Percentiles rank a stretch among this genome's conserved stretches.
phyloP scores from a whole-genome alignment of 768 basidiomycete genomes.

The Termitomyces bulborhizus region DNA sequence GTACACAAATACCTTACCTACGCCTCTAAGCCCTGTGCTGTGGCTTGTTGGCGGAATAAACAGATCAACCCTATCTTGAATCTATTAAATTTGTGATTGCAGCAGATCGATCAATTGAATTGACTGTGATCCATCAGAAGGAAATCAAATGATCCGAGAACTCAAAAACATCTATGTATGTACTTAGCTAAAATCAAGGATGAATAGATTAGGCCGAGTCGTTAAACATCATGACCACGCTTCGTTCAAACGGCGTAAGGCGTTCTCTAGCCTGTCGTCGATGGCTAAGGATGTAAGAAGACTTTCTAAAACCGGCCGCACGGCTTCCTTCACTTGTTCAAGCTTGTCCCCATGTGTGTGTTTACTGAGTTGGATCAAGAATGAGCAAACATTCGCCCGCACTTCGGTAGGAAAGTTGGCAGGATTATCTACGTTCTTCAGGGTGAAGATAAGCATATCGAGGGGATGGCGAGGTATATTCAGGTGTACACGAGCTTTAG shows the following conservation, averaged over 20 bases:
- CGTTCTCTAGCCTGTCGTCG: constrained; percentile 36
- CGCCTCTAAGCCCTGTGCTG: no score
- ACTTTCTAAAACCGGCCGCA: constrained; percentile 45
- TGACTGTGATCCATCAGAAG: no score
- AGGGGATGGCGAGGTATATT: constrained; percentile 50
- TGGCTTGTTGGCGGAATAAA: no score
- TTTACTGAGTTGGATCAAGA: constrained; percentile 59
- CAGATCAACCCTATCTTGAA: no score
- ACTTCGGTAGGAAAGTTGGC: constrained; percentile 68
- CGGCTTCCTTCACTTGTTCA: constrained; percentile 41
- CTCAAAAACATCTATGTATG: background rate
- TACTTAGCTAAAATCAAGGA: background rate
- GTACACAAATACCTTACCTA: no score
- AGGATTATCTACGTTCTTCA: constrained; percentile 52
- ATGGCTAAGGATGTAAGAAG: constrained; percentile 36
- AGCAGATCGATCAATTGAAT: no score
- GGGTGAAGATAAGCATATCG: constrained; percentile 60
- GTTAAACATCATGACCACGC: constrained; percentile 26
- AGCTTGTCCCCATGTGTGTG: constrained; percentile 44
- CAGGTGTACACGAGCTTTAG: constrained; percentile 27
- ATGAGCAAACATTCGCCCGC: constrained; percentile 67
- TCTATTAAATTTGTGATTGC: no score
- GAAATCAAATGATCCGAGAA: background rate
- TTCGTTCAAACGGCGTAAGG: constrained; percentile 33
- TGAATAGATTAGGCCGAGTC: background rate